Evolutionary conservation across 306 rosid species (phyloP), one percentile per base, ranked within the genome.

Genomic region (Echinosophora koreensis): DNA sequence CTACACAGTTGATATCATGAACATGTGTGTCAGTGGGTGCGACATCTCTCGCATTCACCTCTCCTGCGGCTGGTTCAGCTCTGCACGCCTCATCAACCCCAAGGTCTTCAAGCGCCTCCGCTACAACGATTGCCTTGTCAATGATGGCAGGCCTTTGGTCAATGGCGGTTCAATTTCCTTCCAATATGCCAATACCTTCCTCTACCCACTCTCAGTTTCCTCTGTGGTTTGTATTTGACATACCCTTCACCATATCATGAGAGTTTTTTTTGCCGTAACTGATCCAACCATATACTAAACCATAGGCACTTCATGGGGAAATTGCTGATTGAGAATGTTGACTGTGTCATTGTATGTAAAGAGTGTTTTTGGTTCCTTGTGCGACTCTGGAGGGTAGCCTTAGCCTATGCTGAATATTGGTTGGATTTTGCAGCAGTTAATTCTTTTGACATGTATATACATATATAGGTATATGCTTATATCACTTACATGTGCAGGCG

Each of bases 41-140:
- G 84, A 83, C 77, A 87, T 95, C 71, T 83, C 93, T 12, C 73
- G 59, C 12, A 89, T 95, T 47, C 99, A 90, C 78, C 63, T 95
- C 63, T 76, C 44, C 55, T 95, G 99, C 0, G 97, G 99, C 15
- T 92, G 97, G 99, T 95, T 92, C 79, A 92, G 97, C 89, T 95
- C 99, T 1, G 96, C 91, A 16, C 83, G 84, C 3, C 91, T 90
- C 46, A 85, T 95, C 71, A 92, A 88, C 72, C 97, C 99, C 1
- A 92, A 78, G 76, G 27, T 95, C 55, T 95, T 95, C 89, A 95
- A 87, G 76, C 95, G 97, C 69, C 92, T 92, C 56, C 77, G 81
- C 47, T 92, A 83, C 81, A 81, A 90, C 51, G 96, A 95, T 60
- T 95, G 99, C 65, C 89, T 92, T 5, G 96, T 90, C 22, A 95